Base-by-base conservation (phyloP, 108 stramenopile genomes). In the Phaeodactylum tricornutum region DNA sequence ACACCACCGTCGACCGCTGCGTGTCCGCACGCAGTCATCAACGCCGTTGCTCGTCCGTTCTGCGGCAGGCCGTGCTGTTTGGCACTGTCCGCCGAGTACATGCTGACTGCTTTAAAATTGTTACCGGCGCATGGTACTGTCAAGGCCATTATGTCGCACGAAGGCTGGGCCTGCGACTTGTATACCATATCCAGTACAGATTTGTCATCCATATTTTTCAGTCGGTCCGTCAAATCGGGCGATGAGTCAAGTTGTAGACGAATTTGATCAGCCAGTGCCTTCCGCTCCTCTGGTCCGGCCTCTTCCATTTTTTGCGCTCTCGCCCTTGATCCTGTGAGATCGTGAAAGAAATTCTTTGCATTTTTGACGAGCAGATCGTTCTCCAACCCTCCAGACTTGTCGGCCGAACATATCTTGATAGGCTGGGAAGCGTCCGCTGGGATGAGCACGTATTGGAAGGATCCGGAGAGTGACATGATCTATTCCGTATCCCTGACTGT, bases 121-220 rank as follows among this genome's bases (percentile, higher is more conserved):
- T 84, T 84, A 24, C 36, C 41, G 0, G 55, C 24, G 8, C 63
- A 69, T 15, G 83, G 83, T 19, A 80, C 67, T 2, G 79, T 78
- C 28, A 84, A 57, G 47, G 75, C 73, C 4, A 67, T 75, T 40
- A 84, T 84, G 58, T 84, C 82, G 50, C 77, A 84, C 0, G 74
- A 56, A 2, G 72, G 61, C 17, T 54, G 55, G 12, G 47, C 50
- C 27, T 66, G 67, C 19, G 57, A 66, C 2, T 58, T 29, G 20
- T 63, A 56, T 47, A 73, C 59, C 23, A 77, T 44, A 26, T 53
- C 40, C 20, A 82, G 43, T 31, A 82, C 34, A 3, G 60, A 55
- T 53, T 75, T 74, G 47, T 82, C 81, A 43, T 64, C 65, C 42
- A 82, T 53, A 2, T 57, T 28, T 9, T 30, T 32, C 44, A 76